phyloP scores from a whole-genome alignment of 305 asterid species.

The Ilex paraguariensis region DNA sequence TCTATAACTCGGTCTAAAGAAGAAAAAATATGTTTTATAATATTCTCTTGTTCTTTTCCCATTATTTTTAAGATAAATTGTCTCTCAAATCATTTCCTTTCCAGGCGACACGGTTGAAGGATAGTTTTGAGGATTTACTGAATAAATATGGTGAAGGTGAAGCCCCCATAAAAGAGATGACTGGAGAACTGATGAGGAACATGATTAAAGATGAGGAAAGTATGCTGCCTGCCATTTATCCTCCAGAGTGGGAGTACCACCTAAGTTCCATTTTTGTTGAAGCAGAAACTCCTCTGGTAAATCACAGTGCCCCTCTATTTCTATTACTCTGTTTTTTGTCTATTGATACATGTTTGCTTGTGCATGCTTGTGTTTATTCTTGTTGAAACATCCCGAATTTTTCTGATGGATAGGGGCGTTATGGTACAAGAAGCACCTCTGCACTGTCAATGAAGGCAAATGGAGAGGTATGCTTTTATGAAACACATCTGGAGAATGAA shows the following conservation, averaged over 20 bases:
- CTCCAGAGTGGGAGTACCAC: constrained; percentile 54
- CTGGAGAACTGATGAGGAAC: constrained; percentile 60
- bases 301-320: not conserved
- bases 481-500: too few species aligned
- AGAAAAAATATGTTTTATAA: too few species aligned
- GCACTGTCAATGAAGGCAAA: constrained; percentile 35
- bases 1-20: too few species aligned
- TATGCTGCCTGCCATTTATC: constrained; percentile 46
- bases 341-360: not conserved
- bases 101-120: constrained; percentile 51
- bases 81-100: too few species aligned
- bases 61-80: too few species aligned
- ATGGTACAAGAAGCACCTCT: constrained; percentile 83
- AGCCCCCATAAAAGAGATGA: constrained; percentile 39
- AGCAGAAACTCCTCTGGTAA: constrained; percentile 46
- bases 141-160: constrained; percentile 35
- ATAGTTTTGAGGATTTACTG: constrained; percentile 39
- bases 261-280: constrained; percentile 75
- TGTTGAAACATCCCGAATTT: too few species aligned
- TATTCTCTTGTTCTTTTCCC: too few species aligned
- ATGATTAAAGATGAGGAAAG: constrained; percentile 45
- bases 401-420: constrained; percentile 48
- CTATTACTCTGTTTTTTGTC: too few species aligned
- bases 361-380: too few species aligned
- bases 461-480: constrained; percentile 26